Base-by-base conservation (phyloP, 495 filamentous ascomycete genomes). In the Neurospora tetraspora region DNA sequence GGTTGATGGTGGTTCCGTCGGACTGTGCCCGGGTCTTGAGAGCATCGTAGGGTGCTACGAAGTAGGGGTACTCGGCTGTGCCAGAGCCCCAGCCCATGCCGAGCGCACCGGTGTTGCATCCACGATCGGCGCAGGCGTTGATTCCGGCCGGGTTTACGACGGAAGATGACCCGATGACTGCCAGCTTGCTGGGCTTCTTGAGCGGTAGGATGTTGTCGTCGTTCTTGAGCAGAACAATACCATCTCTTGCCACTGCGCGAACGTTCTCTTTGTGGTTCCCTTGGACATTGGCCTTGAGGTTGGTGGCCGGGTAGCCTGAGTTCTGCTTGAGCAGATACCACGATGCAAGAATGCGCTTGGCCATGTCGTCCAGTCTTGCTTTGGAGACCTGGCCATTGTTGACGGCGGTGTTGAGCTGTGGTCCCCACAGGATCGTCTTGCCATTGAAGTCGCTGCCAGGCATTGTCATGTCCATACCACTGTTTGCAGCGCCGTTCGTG, bases 191-290 rank as follows among this genome's bases (percentile, higher is more conserved):
- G 0, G 89, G 88, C 37, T 85, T 86, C 47, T 84, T 84, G 18
- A 94, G 80, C 7, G 92, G 92, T 4, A 94, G 82, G 2, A 87
- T 82, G 47, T 79, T 81, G 71, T 80, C 83, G 6, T 83, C 84
- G 76, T 94, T 94, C 82, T 92, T 93, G 86, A 96, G 83, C 88
- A 97, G 82, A 88, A 96, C 72, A 88, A 92, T 77, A 79, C 89
- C 70, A 59, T 93, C 85, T 14, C 87, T 86, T 0, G 90, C 87
- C 5, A 86, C 88, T 1, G 82, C 84, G 12, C 87, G 85, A 76
- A 88, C 84, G 47, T 90, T 85, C 75, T 94, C 82, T 71, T 83
- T 84, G 75, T 88, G 87, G 72, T 83, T 85, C 47, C 77, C 84
- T 71, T 82, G 85, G 11, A 88, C 90, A 61, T 86, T 85, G 65